A percentile compares a stretch with the other conserved stretches of the same genome.
Evolutionary conservation across 441 rosid genomes (phyloP).

Genomic region (Croton setiger): DNA sequence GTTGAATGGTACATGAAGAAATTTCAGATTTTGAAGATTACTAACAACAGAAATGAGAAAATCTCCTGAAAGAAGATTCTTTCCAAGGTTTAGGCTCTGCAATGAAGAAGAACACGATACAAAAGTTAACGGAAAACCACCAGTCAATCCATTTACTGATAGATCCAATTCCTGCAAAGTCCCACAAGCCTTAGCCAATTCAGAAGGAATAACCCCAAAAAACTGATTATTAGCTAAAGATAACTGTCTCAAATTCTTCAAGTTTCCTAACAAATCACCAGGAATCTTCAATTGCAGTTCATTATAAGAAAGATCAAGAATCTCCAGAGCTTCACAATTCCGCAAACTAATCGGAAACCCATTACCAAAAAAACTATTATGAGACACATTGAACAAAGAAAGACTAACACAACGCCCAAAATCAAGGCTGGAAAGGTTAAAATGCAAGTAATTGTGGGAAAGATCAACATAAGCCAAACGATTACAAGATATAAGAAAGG

Average conservation of each 20-base stretch:
- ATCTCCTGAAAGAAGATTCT: constrained; percentile 68
- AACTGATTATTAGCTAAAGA: constrained; percentile 58
- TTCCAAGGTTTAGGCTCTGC: constrained; percentile 60
- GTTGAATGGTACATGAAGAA: constrained; percentile 65
- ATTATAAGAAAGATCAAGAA: constrained; percentile 60
- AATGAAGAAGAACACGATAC: constrained; percentile 50
- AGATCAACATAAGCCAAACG: constrained; percentile 25
- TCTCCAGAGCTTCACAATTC: constrained; percentile 55
- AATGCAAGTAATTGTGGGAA: constrained; percentile 21
- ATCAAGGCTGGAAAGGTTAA: constrained; percentile 47
- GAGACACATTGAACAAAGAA: constrained; percentile 50
- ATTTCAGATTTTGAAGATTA: constrained; percentile 43
- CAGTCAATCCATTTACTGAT: constrained; percentile 60
- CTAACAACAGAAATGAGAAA: constrained; percentile 64
- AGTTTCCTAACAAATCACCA: constrained; percentile 45
- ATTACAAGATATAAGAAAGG: constrained; percentile 38
- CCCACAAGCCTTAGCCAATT: constrained; percentile 54
- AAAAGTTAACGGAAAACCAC: constrained; percentile 56
- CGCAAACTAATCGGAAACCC: constrained; percentile 44
- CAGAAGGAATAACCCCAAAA: constrained; percentile 55
- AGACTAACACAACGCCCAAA: constrained; percentile 65
- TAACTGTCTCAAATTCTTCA: constrained; percentile 50
- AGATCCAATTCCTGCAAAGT: constrained; percentile 64
- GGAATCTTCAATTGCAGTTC: constrained; percentile 64
- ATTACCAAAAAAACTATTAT: constrained; percentile 54